Evolutionary conservation across 331 rosid genomes (phyloP).

Genomic region (Telfairia occidentalis): DNA sequence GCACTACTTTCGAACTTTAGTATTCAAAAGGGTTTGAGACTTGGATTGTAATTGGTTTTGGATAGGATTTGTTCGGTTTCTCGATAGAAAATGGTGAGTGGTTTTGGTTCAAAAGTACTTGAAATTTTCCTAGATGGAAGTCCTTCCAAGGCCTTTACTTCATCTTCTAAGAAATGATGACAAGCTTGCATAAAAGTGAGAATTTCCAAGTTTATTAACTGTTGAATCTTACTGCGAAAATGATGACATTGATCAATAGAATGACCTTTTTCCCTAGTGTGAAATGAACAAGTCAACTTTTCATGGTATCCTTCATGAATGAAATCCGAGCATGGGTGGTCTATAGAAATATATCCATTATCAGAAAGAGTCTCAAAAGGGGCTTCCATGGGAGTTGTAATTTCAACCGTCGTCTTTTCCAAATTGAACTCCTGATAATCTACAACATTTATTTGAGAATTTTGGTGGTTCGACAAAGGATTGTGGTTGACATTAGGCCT

Average conservation of each 20-base stretch:
- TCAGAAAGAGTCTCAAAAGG: background rate
- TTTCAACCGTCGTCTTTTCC: background rate
- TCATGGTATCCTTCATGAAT: background rate
- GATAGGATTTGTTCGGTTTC: background rate
- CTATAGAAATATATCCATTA: background rate
- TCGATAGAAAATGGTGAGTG: background rate
- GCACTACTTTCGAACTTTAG: too few species aligned
- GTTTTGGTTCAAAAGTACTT: background rate
- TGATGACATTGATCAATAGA: background rate
- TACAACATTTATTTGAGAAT: background rate
- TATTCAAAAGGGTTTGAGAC: too few species aligned
- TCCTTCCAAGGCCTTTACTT: background rate
- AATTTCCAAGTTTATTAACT: too few species aligned
- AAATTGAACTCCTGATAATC: background rate
- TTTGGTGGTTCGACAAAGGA: background rate
- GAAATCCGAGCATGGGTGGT: background rate
- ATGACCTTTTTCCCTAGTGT: background rate
- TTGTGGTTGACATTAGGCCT: background rate
- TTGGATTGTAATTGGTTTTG: background rate
- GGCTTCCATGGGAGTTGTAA: background rate
- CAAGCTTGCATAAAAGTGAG: background rate
- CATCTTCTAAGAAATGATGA: too few species aligned
- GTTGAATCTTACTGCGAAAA: background rate
- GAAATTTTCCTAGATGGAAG: too few species aligned
- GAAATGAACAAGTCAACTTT: background rate